Base-by-base conservation (phyloP, 176 grass and related monocot species). In the Hsuehochloa calcarea region DNA sequence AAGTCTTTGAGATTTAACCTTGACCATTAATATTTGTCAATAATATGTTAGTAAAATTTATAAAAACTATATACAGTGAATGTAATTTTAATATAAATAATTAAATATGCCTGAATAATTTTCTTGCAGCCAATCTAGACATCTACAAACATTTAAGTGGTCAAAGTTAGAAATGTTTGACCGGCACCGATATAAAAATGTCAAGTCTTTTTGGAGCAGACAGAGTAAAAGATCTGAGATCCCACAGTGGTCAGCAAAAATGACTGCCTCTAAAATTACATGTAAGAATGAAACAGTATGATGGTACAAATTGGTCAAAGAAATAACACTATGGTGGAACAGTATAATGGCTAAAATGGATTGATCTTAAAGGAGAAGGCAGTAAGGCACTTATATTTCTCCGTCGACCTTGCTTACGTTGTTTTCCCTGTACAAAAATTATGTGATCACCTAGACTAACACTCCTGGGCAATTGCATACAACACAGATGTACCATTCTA, bases 401-500 rank as follows among this genome's bases (percentile, higher is more conserved):
- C 22, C 1, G 1, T 39, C 5, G 14, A 17, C 1, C 34, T 63
- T 74, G 22, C 9, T 23, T 78, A 73, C 2, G 0, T 31, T 44
- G 22, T 68, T 82, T 43, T 38, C 8, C 0, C 22, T 65, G 61
- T 50, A 65, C 80, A 22, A 4, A 22, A 19, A 43, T 5, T 70
- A 37, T 81, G 16, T 8, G 54, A 38, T 38, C 13, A 50, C 47
- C 47, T 50, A 50, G 4, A 50, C 47, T 50, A 50, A 50, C 47
- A 50, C 14, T 10, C 43, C 27, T 35, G 29, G 26, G 25, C 23
- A 45, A 41, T 54, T 47, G 31, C 10, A 56, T 41, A 68, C 10
- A 38, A 23, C 35, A 87, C 26, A 65, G 25, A 70, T 85, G 20
- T 38, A 79, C 65, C 44, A 75, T 75, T 75, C 22, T 1, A 31